Conservation (phyloP, 257 asterid species). For the Nicotiana knightiana region DNA sequence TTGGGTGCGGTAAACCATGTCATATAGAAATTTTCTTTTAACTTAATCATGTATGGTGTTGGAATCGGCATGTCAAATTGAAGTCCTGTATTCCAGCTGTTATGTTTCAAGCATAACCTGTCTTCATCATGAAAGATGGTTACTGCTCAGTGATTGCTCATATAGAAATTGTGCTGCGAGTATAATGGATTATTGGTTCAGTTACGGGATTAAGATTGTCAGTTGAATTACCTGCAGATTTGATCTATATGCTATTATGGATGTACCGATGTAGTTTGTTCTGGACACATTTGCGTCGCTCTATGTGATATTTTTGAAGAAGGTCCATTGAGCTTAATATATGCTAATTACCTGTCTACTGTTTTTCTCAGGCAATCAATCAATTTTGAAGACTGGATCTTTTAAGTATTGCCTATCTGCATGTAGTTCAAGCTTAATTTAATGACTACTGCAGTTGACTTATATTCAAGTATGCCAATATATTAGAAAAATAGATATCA, state of each 20-base stretch:
- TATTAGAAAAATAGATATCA: background rate
- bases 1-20: background rate
- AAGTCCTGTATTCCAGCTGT: background rate
- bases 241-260: background rate
- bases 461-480: background rate
- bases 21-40: background rate
- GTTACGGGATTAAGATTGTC: background rate
- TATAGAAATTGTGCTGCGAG: background rate
- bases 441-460: background rate
- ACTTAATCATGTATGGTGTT: background rate
- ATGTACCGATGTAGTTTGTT: background rate
- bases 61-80: background rate
- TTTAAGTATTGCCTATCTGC: background rate
- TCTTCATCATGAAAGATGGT: background rate
- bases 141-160: background rate
- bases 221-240: background rate
- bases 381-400: background rate
- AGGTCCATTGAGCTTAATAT: background rate
- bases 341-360: background rate
- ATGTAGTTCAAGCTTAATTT: background rate
- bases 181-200: background rate
- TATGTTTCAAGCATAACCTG: background rate
- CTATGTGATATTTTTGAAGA: background rate
- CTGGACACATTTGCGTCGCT: background rate
- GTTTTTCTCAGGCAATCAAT: background rate